Base-by-base conservation (phyloP, 768 basidiomycete genomes). In the Stropharia rugosoannulata region DNA sequence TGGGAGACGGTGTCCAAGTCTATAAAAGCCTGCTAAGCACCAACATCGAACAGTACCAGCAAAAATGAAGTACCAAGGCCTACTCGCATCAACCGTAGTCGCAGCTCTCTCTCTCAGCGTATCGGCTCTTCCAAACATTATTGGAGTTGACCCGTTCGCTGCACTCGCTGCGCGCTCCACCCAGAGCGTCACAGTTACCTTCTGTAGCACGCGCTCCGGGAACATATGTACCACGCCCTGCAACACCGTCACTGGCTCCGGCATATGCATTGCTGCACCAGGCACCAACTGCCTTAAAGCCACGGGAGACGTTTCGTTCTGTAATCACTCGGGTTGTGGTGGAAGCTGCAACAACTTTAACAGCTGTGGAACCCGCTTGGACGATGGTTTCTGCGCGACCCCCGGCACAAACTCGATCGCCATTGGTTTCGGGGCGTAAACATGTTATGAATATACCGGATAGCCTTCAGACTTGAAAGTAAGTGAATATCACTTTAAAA, bases 231-330 rank as follows among this genome's bases (percentile, higher is more conserved):
- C 63, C 5, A 69, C 70, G 0, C 7, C 56, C 2, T 75, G 73
- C 62, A 72, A 64, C 5, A 68, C 71, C 0, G 70, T 67, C 62
- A 65, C 58, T 36, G 71, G 72, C 27, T 60, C 64, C 3, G 49
- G 59, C 3, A 55, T 51, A 0, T 74, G 73, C 52, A 62, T 70
- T 48, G n/a, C 36, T 22, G 61, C 70, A 1, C 68, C 72, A 1
- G 35, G 49, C 42, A 72, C 71, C 16, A 54, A 62, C n/a, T 74
- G 73, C 47, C 57, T 74, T 12, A n/a, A 52, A 4, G 71, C 73
- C 4, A 66, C 70, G 15, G 52, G 46, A 2, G 60, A 72, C 44
- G 66, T 72, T 36, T 64, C 49, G 11, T 74, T 68, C 53, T 74
- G 71, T 52, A 54, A 62, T 40, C 13, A 47, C n/a, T 37, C 36